Base-by-base conservation (phyloP, 2,329 filamentous ascomycete genomes). In the Alternaria metachromatica region DNA sequence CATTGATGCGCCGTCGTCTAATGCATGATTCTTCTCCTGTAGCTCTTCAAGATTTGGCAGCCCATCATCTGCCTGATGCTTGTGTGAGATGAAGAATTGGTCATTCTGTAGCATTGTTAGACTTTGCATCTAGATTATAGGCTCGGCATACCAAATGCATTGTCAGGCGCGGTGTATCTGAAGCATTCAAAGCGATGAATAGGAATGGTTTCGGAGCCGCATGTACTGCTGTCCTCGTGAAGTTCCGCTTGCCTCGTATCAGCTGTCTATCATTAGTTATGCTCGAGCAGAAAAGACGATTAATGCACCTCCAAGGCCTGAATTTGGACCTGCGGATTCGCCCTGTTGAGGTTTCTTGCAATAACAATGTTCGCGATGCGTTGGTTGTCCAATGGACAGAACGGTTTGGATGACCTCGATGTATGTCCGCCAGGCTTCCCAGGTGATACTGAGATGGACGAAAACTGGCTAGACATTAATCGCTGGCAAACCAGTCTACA, bases 71-170 rank as follows among this genome's bases (percentile, higher is more conserved):
- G 87, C 84, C 61, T 90, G 87, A 73, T 98, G 94, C 82, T 90
- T 92, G 78, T 98, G 94, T 0, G 92, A 95, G 62, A 98, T 89
- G 76, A 94, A 93, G 69, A 98, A 90, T 67, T 92, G 88, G 63
- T 98, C 93, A 72, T 94, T 96, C 79, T 93, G 86, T 89, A 86
- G 9, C 30, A 80, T 80, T 21, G 83, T 72, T 86, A 54, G 90
- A 4, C 44, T 28, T 4, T 18, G 18, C 0, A 23, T 37, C 43
- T 1, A 4, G 5, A 84, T 82, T 46, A 13, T 18, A 41, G 21
- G 12, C 4, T 8, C 6, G 11, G 53, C 65, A n/a, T 51, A 82
- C 80, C 59, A 86, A 69, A 69, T 85, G 84, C 45, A 78, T 75
- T 3, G 73, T 80, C 49, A 85, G 67, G 18, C 77, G 73, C 9